Evolutionary conservation across 169 alveolate genomes (phyloP), one percentile per base, ranked within the genome.

Genomic region (Plasmodium relictum): DNA sequence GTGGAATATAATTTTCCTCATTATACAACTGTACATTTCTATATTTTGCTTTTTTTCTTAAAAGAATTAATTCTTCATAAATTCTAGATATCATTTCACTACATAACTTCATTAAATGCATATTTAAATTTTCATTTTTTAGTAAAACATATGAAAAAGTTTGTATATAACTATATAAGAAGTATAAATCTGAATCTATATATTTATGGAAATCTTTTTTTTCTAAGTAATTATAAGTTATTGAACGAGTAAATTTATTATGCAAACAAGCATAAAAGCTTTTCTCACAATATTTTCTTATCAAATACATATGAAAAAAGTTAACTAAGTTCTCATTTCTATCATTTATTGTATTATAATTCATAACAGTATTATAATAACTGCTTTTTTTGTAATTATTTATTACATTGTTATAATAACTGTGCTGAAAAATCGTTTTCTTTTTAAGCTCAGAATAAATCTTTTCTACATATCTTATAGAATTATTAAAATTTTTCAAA

Each of bases 271-370:
- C 37, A 9, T 59, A 63, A 37, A 41, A 86, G 2, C 24, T 58
- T 37, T 39, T 71, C 59, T 86, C 92, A 10, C 88, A 70, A 20
- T 70, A 45, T 31, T 86, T 86, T 54, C 86, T 42, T 8, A 86
- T 73, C 39, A 86, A 59, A 42, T 86, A 71, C 71, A 73, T 63
- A 39, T 71, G 68, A 20, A 59, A 86, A 41, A 86, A 71, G 12
- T 20, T 71, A 10, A 58, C 7, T 48, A 69, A 50, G 5, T 86
- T 58, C 31, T 66, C 73, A 9, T 63, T 48, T 8, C 48, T 52
- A 2, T 68, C 65, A 9, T 3, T 22, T 31, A 12, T 9, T 31
- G 20, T n/a, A 26, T 26, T 65, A 37, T 12, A 26, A 5, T 78
- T 62, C 58, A 63, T 18, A 18, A 45, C n/a, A 18, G 20, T 31